Conservation (phyloP, 495 filamentous ascomycete genomes). For the Annulohypoxylon moriforme region DNA sequence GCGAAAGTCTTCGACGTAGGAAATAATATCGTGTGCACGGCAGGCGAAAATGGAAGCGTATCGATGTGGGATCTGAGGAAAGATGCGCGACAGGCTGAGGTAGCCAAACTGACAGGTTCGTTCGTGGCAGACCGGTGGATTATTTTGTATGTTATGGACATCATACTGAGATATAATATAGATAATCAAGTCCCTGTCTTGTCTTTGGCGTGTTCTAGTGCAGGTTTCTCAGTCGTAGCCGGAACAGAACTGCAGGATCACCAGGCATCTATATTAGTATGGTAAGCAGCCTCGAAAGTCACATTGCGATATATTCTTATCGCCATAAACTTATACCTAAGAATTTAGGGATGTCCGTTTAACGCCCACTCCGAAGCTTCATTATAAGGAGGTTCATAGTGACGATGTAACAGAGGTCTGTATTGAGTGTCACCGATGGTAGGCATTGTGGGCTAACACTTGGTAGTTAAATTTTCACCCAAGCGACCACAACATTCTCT, state of each 20-base stretch:
- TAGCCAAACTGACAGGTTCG: constrained; percentile 57
- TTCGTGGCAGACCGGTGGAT: not conserved
- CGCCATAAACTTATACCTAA: constrained; percentile 16
- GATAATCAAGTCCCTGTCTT: constrained; percentile 65
- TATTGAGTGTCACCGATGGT: not conserved
- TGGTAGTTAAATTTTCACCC: constrained; percentile 79
- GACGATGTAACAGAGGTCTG: constrained; percentile 88
- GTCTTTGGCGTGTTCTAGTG: constrained; percentile 72
- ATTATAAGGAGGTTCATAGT: constrained; percentile 88
- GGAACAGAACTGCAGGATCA: constrained; percentile 83
- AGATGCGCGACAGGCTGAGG: constrained; percentile 48
- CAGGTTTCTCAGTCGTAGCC: constrained; percentile 71
- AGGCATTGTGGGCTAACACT: constrained; percentile 2
- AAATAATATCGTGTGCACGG: constrained; percentile 62
- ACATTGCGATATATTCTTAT: too few species aligned
- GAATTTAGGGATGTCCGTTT: constrained; percentile 74
- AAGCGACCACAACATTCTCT: constrained; percentile 67
- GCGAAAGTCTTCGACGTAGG: constrained; percentile 59
- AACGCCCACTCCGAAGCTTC: constrained; percentile 60
- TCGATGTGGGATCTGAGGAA: constrained; percentile 68
- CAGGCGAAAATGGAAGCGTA: constrained; percentile 71
- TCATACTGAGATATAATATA: constrained; percentile 45
- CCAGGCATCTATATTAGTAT: constrained; percentile 78
- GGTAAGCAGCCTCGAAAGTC: constrained; percentile 59
- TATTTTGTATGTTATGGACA: constrained; percentile 15